Conservation (phyloP, 768 basidiomycete species). For the Myochromella boudieri region DNA sequence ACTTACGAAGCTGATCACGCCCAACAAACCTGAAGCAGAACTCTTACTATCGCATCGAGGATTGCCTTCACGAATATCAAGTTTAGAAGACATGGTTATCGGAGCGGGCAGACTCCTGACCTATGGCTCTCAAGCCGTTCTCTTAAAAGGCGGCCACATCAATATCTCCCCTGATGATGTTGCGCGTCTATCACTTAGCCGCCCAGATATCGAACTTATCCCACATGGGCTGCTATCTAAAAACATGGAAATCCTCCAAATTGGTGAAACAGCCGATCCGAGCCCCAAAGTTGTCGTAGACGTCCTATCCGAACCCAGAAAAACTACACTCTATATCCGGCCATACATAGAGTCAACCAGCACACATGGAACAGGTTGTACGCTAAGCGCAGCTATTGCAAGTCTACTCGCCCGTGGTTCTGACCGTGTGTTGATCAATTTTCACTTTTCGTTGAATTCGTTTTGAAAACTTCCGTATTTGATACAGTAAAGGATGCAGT, state of each 20-base stretch:
- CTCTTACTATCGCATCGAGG: conserved; percentile 51
- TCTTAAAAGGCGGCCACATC: conserved; percentile 88
- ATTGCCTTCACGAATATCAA: conserved; percentile 31
- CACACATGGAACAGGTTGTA: conserved; percentile 94
- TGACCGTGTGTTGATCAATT: conserved; percentile 30
- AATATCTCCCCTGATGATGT: conserved; percentile 46
- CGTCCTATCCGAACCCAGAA: conserved; percentile 46
- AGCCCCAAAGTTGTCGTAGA: conserved; percentile 55
- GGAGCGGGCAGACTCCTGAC: conserved; percentile 50
- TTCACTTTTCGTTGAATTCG: neutral
- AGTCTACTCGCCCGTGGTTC: conserved; percentile 59
- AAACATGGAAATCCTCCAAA: conserved; percentile 64
- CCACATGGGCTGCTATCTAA: conserved; percentile 47
- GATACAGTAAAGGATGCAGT: conserved; percentile 57
- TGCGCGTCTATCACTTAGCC: conserved; percentile 21
- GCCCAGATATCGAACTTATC: conserved; percentile 36
- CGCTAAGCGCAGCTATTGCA: conserved; percentile 81
- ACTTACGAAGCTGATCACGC: conserved; percentile 71
- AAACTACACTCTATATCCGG: conserved; percentile 52
- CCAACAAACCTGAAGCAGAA: conserved; percentile 82
- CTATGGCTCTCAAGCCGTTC: conserved; percentile 54
- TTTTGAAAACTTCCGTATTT: neutral
- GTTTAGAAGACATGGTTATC: conserved; percentile 58
- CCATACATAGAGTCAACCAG: conserved; percentile 64
- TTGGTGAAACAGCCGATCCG: conserved; percentile 17